Conservation (phyloP, 2,329 filamentous ascomycete species). For the Arthrobotrys pseudoclavata region DNA sequence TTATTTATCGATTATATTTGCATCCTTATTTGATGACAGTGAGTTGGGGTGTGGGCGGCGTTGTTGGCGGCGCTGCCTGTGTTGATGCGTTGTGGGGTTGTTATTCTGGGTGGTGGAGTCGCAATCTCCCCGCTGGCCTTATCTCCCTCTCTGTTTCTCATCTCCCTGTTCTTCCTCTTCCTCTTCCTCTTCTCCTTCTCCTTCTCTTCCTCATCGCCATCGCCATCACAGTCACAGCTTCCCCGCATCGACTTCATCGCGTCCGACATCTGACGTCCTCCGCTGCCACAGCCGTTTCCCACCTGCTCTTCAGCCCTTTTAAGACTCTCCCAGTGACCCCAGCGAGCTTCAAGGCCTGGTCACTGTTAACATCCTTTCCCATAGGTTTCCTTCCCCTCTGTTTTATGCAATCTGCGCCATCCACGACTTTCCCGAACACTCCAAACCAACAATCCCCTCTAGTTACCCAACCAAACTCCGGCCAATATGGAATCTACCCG, state of each 20-base stretch:
- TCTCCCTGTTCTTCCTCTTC: not conserved
- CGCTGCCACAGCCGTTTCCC: not conserved
- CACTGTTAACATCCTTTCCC: conserved; percentile 36
- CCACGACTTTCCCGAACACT: conserved; percentile 29
- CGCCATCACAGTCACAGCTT: not conserved
- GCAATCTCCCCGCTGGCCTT: conserved; percentile 32
- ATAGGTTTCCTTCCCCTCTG: conserved; percentile 34
- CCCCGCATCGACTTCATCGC: conserved; percentile 18
- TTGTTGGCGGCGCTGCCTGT: not conserved
- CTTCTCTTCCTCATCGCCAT: conserved; percentile 12
- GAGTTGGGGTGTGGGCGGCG: not conserved
- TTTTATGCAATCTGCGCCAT: conserved; percentile 60
- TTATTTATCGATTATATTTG: too few relatives aligned
- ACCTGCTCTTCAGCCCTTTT: not conserved
- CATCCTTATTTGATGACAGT: not conserved
- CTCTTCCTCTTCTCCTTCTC: not conserved
- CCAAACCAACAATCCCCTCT: conserved; percentile 11
- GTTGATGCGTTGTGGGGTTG: conserved; percentile 27
- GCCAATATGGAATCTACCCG: conserved; percentile 49
- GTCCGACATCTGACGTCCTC: not conserved
- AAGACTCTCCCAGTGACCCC: conserved; percentile 41
- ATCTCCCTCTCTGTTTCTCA: not conserved
- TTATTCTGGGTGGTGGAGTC: not conserved
- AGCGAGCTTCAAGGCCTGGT: conserved; percentile 57
- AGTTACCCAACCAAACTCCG: conserved; percentile 30